Evolutionary conservation across 495 filamentous ascomycete genomes (phyloP).

Genomic region (Talaromyces nanjingensis): DNA sequence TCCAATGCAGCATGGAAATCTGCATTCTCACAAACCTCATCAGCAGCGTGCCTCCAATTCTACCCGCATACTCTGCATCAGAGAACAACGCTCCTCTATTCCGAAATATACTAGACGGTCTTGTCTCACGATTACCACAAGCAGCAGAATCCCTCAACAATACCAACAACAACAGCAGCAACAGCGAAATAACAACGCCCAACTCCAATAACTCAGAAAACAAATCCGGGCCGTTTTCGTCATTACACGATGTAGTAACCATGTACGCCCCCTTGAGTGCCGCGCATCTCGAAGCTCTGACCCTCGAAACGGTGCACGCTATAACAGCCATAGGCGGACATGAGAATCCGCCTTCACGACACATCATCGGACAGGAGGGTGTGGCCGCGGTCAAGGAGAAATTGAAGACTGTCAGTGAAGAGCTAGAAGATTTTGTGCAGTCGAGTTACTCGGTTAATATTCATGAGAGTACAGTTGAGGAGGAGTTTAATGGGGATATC

Average conservation of each 20-base stretch:
- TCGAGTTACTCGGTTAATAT: constrained; percentile 81
- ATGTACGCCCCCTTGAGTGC: constrained; percentile 65
- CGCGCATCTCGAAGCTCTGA: constrained; percentile 56
- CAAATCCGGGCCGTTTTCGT: constrained; percentile 22
- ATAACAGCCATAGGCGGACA: constrained; percentile 87
- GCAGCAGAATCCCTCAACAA: background rate
- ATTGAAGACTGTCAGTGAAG: constrained; percentile 90
- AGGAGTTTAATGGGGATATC: background rate
- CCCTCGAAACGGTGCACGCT: constrained; percentile 86
- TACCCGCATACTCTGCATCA: constrained; percentile 64
- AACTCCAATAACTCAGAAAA: constrained; percentile 14
- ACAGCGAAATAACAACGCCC: background rate
- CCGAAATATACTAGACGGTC: constrained; percentile 69
- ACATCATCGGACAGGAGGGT: constrained; percentile 90
- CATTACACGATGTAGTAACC: constrained; percentile 50
- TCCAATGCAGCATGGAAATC: constrained; percentile 85
- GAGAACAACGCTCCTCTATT: constrained; percentile 73
- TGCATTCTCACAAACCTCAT: constrained; percentile 78
- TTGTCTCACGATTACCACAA: constrained; percentile 51
- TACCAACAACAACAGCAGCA: background rate
- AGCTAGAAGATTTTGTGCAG: constrained; percentile 92
- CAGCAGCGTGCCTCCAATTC: constrained; percentile 66
- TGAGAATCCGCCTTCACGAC: constrained; percentile 89
- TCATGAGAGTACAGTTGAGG: constrained; percentile 19
- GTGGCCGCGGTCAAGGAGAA: constrained; percentile 89